Base-by-base conservation (phyloP, 768 basidiomycete species). In the Leccinellum luteum region DNA sequence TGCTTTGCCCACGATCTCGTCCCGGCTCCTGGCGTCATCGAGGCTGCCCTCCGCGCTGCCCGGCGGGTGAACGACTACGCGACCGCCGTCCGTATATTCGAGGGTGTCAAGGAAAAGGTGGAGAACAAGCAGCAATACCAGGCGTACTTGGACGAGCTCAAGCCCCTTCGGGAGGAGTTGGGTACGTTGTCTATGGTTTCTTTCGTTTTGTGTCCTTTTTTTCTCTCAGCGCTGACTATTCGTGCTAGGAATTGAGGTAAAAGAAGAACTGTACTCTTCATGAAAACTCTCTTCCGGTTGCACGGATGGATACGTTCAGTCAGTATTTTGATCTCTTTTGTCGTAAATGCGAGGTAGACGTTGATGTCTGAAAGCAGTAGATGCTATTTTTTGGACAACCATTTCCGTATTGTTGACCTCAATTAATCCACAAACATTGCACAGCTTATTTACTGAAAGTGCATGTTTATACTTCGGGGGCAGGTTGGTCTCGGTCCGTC, bases 1-100 rank as follows among this genome's bases (percentile, higher is more conserved):
- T 98, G 95, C 79, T 99, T 99, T 73, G 92, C 97, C 3, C 96
- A 98, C 74, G 97, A 99, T 75, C 85, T 97, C 61, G 94, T 97
- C 14, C 94, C 94, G 5, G 84, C 91, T 2, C 83, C 92, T 27
- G 72, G 79, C 54, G 92, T 96, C 66, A 77, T 95, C 54, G 92
- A 94, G 76, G 90, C 92, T 61, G 93, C 93, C 27, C 78, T 95
- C 60, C 85, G 86, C 54, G 94, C 94, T 56, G 85, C 92, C 21
- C 81, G 97, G 63, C 85, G 94, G 63, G 93, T 97, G 60, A 89
- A 99, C 76, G 95, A 98, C 82, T 98, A 91, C 74, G 88, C 96
- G 44, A 99, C 97, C 41, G 95, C 96, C 43, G 94, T 99, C 57
- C 82, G 97, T 60, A 83, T 98, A 65, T 92, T 98, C 68, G 96